Percentiles rank a stretch among this genome's conserved stretches.
Evolutionary conservation across 345 rosid genomes (phyloP).

Genomic region (sweet orange (Citrus sinensis)): DVS_A1.0 CM039165.1:38235001-38235500

Average conservation of each 20-base stretch:
- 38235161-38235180: conserved; percentile 13
- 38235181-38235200: conserved; percentile 46
- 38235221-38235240: conserved; percentile 36
- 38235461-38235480: conserved; percentile 59
- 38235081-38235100: conserved; percentile 3
- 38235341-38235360: conserved; percentile 26
- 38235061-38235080: background rate
- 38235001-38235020: conserved; percentile 64
- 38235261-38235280: conserved; percentile 10
- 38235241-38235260: conserved; percentile 27
- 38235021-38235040: conserved; percentile 48
- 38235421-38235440: conserved; percentile 47
- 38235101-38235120: background rate
- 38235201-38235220: conserved; percentile 51
- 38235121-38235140: conserved; percentile 17
- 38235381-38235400: conserved; percentile 46
- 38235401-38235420: conserved; percentile 53
- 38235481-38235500: conserved; percentile 54
- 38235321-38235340: background rate
- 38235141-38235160: conserved; percentile 12
- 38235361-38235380: conserved; percentile 40
- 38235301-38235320: background rate
- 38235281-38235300: conserved; percentile 1
- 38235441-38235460: conserved; percentile 54
- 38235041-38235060: conserved; percentile 34